Evolutionary conservation across 306 rosid species (phyloP).

Genomic region (Trifolium fragiferum): DNA sequence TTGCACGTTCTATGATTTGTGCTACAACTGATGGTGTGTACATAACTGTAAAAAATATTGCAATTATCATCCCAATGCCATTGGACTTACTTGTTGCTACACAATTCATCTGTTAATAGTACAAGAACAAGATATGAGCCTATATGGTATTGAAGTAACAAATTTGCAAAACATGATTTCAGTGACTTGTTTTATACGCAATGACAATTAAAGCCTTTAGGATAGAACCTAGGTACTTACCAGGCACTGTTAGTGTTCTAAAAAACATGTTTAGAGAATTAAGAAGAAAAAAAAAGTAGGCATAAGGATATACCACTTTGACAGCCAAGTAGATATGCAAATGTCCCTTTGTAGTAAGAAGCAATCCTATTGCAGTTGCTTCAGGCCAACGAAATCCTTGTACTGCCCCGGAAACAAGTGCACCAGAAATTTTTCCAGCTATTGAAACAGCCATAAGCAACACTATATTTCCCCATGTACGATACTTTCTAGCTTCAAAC

Average conservation of each 20-base stretch:
- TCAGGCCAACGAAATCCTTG: slow-evolving; percentile 86
- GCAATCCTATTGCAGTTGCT: slow-evolving; percentile 80
- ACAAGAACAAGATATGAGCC: slow-evolving; percentile 36
- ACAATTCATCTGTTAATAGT: slow-evolving; percentile 51
- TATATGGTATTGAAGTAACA: slow-evolving; percentile 6
- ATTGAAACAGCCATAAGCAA: slow-evolving; percentile 44
- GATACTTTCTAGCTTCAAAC: slow-evolving; percentile 7
- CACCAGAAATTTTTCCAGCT: slow-evolving; percentile 68
- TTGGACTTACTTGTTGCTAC: slow-evolving; percentile 42
- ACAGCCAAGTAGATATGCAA: slow-evolving; percentile 82
- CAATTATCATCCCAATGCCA: slow-evolving; percentile 58
- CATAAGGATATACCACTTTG: slow-evolving; percentile 58
- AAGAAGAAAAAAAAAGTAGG: neutral
- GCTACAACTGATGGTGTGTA: slow-evolving; percentile 72
- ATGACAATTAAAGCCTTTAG: neutral
- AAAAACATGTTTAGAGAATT: too few species aligned
- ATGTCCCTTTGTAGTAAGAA: slow-evolving; percentile 88
- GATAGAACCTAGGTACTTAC: too few species aligned
- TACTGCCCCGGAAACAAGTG: slow-evolving; percentile 62
- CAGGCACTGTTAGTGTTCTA: too few species aligned
- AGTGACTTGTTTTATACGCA: neutral
- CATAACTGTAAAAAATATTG: slow-evolving; percentile 63
- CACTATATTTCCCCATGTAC: too few species aligned
- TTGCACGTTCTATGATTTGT: slow-evolving; percentile 78
- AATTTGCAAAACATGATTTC: neutral